phyloP scores from a whole-genome alignment of 2,329 filamentous ascomycete species.

The Fusarium pseudoanthophilum region DNA sequence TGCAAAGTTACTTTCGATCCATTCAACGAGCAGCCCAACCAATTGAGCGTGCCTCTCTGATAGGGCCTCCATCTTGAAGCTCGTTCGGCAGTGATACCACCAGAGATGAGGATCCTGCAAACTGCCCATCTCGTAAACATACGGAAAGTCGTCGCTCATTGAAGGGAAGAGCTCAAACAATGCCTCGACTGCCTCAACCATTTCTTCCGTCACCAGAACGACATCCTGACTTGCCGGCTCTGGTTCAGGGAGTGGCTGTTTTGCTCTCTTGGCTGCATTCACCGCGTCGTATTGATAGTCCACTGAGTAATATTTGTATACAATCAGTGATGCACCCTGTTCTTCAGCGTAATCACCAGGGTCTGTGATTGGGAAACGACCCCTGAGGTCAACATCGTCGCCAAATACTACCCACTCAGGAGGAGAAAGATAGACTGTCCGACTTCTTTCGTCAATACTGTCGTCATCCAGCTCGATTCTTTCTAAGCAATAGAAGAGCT shows the following conservation, averaged over 20 bases:
- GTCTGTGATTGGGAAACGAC: background rate
- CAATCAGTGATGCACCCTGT: background rate
- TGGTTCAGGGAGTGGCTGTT: background rate
- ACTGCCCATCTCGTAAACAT: background rate
- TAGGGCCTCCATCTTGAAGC: background rate
- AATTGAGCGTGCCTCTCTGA: background rate
- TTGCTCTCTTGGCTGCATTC: background rate
- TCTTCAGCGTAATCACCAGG: background rate
- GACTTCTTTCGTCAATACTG: background rate
- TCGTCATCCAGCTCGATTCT: accelerated
- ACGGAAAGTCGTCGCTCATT: background rate
- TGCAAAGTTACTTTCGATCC: conserved; percentile 1
- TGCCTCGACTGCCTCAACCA: background rate
- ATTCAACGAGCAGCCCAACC: background rate
- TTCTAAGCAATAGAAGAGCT: background rate
- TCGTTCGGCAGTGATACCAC: conserved; percentile 19
- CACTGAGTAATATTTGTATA: background rate
- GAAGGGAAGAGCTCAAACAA: background rate
- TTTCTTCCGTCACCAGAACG: background rate
- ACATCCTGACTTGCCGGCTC: background rate
- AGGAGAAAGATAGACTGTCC: background rate
- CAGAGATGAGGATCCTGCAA: background rate
- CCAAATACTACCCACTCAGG: background rate
- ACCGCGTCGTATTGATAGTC: background rate
- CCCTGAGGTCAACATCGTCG: background rate